Base-by-base conservation (phyloP, 306 rosid genomes). In the Mimosa pudica region DNA sequence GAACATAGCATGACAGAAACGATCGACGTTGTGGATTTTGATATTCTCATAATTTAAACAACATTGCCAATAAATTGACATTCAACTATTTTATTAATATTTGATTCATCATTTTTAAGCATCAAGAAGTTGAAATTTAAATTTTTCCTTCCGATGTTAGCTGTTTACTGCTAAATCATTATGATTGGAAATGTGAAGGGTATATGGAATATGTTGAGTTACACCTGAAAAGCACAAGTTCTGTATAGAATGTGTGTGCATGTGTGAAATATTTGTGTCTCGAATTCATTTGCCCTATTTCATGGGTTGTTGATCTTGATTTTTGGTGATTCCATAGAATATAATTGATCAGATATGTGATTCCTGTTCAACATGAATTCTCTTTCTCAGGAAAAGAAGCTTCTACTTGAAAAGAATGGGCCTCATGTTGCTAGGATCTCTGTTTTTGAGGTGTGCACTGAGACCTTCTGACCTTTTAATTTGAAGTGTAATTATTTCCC, bases 391-490 rank as follows among this genome's bases (percentile, higher is more conserved):
- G 92, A 86, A 81, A 92, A 92, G 83, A 95, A 95, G 82, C 90
- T 95, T 87, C 91, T 92, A 69, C 81, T 95, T 89, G 98, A 95
- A 51, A 88, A 86, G 76, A 85, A 84, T 35, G 98, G 98, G 65
- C 89, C 98, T 81, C 97, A 80, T 86, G 70, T 91, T 84, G 97
- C 90, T 65, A 87, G 97, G 79, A 84, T 95, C 73, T 92, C 98
- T 69, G 92, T 95, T 63, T 91, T 76, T 66, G 98, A 95, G 98
- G 98, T 95, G 45, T 75, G 87, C 63, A 77, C 66, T 77, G 51
- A 74, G 38, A 60, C 79, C 38, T 32, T 45, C 69, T 54, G 65
- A 63, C 70, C 57, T 58, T 78, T 32, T 78, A 74, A 73, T 32
- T 80, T 46, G n/a, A 20, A 72, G 70, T 30, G 30, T 24, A 24